Evolutionary conservation across 2,329 filamentous ascomycete species (phyloP), one percentile per base, ranked within the genome.

Genomic region (Ampelomyces quisqualis): DNA sequence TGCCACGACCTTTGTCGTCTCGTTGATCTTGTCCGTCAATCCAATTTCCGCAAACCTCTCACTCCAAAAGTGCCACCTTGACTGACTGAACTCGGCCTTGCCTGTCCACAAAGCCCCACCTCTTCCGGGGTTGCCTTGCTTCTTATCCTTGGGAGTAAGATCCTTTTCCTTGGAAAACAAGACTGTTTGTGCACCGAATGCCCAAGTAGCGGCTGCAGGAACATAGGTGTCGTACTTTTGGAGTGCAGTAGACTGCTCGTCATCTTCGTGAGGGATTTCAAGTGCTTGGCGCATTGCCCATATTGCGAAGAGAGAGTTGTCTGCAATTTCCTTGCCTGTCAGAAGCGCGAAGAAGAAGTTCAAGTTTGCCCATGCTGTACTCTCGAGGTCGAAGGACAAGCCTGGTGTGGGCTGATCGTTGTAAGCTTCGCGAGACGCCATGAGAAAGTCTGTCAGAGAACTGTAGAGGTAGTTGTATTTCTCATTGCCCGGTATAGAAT

Each of bases 41-140:
- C 38, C 44, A 23, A 67, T 38, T 10, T 48, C 50, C 0, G 45
- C 53, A 44, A 68, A 62, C 30, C 62, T 51, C 27, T 57, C 52
- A 35, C 61, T 64, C 63, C 64, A 67, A 8, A 66, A 45, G 6
- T 36, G 43, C 63, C 63, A 68, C 23, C 63, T 53, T 39, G 53
- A 56, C 32, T 58, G 60, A 33, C 58, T 63, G 31, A 65, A 64
- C 35, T 51, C 61, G 3, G 51, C 26, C 22, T 47, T 59, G 1
- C 62, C 62, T 13, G 50, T 58, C 61, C 62, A 67, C 11, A 65
- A 21, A 17, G 56, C 46, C 0, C 62, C 62, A 1, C 59, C 60
- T 11, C 35, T 51, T 6, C 45, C 62, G 9, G 63, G 62, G 41
- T 65, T 62, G 11, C 61, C 62, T 13, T 53, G 31, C 13, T 59